Evolutionary conservation across 2,329 filamentous ascomycete species (phyloP).

Genomic region (Huntiella decipiens): DNA sequence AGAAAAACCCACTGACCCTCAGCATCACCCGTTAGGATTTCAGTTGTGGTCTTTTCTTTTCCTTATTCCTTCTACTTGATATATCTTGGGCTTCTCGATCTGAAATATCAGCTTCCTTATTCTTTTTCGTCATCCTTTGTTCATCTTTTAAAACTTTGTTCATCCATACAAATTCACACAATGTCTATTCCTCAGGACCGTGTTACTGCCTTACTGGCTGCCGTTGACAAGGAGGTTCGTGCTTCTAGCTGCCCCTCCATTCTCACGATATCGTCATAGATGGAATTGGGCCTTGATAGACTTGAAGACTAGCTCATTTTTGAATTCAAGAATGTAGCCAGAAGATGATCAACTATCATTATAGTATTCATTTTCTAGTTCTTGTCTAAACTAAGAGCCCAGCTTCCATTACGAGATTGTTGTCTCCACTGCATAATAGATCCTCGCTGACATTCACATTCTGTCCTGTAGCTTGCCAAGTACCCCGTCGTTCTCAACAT

Average conservation of each 20-base stretch:
- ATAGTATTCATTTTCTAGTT: no score
- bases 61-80: constrained; percentile 16
- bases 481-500: constrained; percentile 70
- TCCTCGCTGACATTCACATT: not conserved
- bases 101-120: constrained; percentile 12
- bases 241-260: not conserved
- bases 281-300: not conserved
- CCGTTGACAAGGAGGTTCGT: constrained; percentile 63
- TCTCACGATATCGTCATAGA: not conserved
- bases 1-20: no score
- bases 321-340: no score
- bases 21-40: constrained; percentile 13
- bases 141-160: not conserved
- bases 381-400: no score
- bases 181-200: constrained; percentile 57
- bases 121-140: constrained; percentile 5
- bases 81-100: constrained; percentile 13
- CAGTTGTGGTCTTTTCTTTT: constrained; percentile 13
- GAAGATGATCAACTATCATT: no score
- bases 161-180: constrained; percentile 16
- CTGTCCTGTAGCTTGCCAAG: constrained; percentile 50
- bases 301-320: no score
- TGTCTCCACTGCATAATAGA: not conserved
- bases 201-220: constrained; percentile 55
- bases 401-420: no score